phyloP scores from a whole-genome alignment of 2,329 filamentous ascomycete species.

The Drechslerella stenobrocha region DNA sequence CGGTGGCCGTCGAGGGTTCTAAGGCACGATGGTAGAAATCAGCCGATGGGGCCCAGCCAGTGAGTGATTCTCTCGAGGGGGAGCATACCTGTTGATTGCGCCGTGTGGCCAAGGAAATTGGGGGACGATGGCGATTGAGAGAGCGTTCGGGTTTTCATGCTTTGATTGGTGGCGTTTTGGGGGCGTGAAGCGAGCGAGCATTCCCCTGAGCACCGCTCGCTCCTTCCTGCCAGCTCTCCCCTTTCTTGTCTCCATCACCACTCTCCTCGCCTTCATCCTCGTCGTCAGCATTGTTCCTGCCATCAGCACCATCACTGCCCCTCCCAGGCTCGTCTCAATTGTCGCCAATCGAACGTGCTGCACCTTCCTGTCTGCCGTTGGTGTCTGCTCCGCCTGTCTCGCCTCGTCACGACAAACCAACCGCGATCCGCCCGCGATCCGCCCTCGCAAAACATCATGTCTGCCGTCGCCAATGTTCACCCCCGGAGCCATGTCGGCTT shows the following conservation, averaged over 20 bases:
- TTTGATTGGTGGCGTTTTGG: constrained; percentile 7
- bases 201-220: constrained; percentile 34
- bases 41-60: no score
- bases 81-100: not conserved
- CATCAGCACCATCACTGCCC: not conserved
- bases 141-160: not conserved
- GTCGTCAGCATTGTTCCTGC: constrained; percentile 63
- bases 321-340: not conserved
- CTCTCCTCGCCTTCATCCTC: constrained; percentile 51
- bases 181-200: not conserved
- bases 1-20: not conserved
- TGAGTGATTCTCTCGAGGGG: no score
- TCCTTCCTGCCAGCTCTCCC: constrained; percentile 51
- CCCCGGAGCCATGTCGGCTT: constrained; percentile 99
- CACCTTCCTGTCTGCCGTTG: no score
- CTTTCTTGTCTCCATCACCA: constrained; percentile 52
- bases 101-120: not conserved
- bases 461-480: constrained; percentile 51
- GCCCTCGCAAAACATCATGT: constrained; percentile 20
- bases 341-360: no score
- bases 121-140: not conserved
- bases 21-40: no score
- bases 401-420: not conserved
- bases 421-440: not conserved
- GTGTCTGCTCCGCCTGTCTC: not conserved